A percentile compares a stretch with the other conserved stretches of the same genome.
Conservation (phyloP, 495 filamentous ascomycete species). For the Bombardia bombarda region DNA sequence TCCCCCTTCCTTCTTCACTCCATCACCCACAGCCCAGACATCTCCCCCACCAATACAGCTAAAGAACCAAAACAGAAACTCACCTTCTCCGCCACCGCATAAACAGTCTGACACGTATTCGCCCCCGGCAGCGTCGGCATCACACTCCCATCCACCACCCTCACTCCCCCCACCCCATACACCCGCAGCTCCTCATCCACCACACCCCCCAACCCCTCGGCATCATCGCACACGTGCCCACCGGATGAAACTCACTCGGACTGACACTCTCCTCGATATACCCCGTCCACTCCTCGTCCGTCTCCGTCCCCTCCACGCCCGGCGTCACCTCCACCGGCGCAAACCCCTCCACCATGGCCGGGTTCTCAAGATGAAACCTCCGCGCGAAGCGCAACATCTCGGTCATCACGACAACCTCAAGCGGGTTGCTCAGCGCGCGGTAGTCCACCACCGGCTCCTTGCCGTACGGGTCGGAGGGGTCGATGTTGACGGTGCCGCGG, state of each 20-base stretch:
- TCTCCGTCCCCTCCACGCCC: slow-evolving; percentile 21
- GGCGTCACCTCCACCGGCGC: slow-evolving; percentile 25
- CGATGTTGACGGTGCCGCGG: slow-evolving; percentile 39
- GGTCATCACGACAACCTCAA: slow-evolving; percentile 35
- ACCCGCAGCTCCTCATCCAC: slow-evolving; percentile 36
- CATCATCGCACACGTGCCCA: slow-evolving; percentile 37
- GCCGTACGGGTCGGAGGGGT: slow-evolving; percentile 27
- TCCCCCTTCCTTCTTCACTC: too few species aligned
- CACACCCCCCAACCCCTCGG: slow-evolving; percentile 45
- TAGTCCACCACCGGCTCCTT: slow-evolving; percentile 39
- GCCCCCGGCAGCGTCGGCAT: slow-evolving; percentile 30
- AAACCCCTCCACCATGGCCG: slow-evolving; percentile 12
- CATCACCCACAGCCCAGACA: too few species aligned
- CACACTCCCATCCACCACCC: slow-evolving; percentile 38
- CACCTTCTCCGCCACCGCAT: slow-evolving; percentile 39
- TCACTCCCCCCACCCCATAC: slow-evolving; percentile 28
- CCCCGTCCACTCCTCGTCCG: slow-evolving; percentile 20
- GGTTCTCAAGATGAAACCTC: slow-evolving; percentile 30
- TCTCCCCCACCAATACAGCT: too few species aligned
- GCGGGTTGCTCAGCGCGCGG: slow-evolving; percentile 39
- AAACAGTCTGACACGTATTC: slow-evolving; percentile 35
- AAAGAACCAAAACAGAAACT: background rate
- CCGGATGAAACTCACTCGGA: slow-evolving; percentile 37
- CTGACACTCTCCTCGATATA: slow-evolving; percentile 22
- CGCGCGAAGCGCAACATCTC: slow-evolving; percentile 34